Evolutionary conservation across 257 asterid species (phyloP).

Genomic region (Primulina tabacum): DNA sequence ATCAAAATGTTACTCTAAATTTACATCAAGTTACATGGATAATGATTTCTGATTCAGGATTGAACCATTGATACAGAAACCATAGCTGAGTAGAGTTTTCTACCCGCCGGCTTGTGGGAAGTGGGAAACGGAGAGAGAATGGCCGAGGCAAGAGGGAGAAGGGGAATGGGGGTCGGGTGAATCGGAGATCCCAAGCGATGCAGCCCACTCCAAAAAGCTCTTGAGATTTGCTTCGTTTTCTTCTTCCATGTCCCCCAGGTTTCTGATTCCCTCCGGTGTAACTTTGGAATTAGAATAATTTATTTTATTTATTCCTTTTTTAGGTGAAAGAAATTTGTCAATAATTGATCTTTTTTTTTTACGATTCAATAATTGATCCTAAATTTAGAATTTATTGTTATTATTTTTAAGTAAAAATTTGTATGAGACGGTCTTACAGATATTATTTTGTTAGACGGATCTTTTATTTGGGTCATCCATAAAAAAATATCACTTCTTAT

Average conservation of each 20-base stretch:
- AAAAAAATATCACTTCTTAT: no score
- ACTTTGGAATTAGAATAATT: background rate
- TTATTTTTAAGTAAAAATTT: no score
- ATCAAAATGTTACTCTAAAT: background rate
- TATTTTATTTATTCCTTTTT: no score
- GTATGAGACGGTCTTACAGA: no score
- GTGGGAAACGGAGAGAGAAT: slow-evolving; percentile 46
- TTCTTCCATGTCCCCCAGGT: slow-evolving; percentile 14
- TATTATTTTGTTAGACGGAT: no score
- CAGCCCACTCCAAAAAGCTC: slow-evolving; percentile 70
- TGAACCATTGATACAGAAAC: background rate
- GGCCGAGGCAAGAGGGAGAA: slow-evolving; percentile 48
- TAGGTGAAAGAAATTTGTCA: no score
- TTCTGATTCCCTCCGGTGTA: no score
- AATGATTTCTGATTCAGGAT: background rate
- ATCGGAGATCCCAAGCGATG: slow-evolving; percentile 62
- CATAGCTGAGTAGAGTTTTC: background rate
- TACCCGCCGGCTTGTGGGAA: slow-evolving; percentile 97
- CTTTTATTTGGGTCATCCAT: no score
- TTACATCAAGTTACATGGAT: background rate
- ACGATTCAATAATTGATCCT: no score
- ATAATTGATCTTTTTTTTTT: no score
- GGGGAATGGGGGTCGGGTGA: slow-evolving; percentile 22
- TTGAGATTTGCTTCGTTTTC: slow-evolving; percentile 43
- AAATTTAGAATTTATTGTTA: no score